Evolutionary conservation across 2,329 filamentous ascomycete genomes (phyloP), one percentile per base, ranked within the genome.

Genomic region (Ceratocystis ficicola): DNA sequence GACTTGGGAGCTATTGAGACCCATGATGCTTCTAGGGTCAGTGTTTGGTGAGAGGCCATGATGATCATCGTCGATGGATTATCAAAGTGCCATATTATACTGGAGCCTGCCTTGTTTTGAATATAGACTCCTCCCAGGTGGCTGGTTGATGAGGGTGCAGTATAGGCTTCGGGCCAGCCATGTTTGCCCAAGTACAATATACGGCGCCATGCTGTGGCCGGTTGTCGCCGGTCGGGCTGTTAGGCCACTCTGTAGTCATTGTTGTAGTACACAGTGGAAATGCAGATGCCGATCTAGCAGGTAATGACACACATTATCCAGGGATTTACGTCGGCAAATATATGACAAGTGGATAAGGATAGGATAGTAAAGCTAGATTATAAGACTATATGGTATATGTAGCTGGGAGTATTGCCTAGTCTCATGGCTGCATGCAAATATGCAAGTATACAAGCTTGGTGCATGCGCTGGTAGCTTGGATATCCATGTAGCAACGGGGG

Each of bases 261-360:
- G 28, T 59, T 17, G 25, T 59, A 30, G 55, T 59, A 59, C 55
- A 59, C 28, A 59, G 22, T 8, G 8, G 25, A 52, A 52, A 52
- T 7, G 5, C 10, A 59, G 28, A 59, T 30, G 52, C 52, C 52
- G 52, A 57, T 57, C 52, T 57, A 57, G 25, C 22, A 57, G 30
- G 52, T 7, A 28, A 57, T 57, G 52, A 57, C 52, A 57, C 52
- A 57, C 25, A 57, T 57, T 57, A 57, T 57, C 22, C 52, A 57
- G 22, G 5, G 52, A 32, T 57, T 30, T 57, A 17, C 52, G 28
- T 30, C 52, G 52, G 52, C 52, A 32, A 57, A 30, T 57, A 57
- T 57, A 25, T 57, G 52, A 57, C 52, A 57, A 57, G 52, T 57
- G 52, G 25, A 57, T 57, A 25, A 17, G 52, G 52, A 50, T 50